Evolutionary conservation across 1,139 yeast species (phyloP).

Genomic region (Meyerozyma elateridarum): DNA sequence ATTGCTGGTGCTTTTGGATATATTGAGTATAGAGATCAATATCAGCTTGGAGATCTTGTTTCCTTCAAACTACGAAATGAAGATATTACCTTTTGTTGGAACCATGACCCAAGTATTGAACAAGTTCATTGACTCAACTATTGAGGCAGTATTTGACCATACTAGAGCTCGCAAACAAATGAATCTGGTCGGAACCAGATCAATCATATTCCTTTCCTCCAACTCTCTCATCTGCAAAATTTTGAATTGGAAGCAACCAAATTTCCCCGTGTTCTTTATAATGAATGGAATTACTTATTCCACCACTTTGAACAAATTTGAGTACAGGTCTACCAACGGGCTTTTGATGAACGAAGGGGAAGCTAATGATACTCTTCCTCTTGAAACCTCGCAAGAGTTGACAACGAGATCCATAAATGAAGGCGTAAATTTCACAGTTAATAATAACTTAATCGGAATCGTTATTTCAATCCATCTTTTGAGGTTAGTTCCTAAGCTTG

Average conservation of each 20-base stretch:
- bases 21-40: slow-evolving; percentile 55
- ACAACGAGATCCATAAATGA: slow-evolving; percentile 44
- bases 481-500: slow-evolving; percentile 68
- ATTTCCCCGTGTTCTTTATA: slow-evolving; percentile 86
- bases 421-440: slow-evolving; percentile 63
- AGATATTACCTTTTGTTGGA: slow-evolving; percentile 49
- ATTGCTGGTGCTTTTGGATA: slow-evolving; percentile 52
- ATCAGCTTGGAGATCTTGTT: slow-evolving; percentile 75
- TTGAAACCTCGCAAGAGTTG: slow-evolving; percentile 32
- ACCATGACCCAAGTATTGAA: slow-evolving; percentile 51
- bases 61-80: slow-evolving; percentile 69
- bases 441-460: slow-evolving; percentile 80
- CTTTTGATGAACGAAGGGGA: slow-evolving; percentile 26
- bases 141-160: slow-evolving; percentile 72
- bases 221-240: slow-evolving; percentile 88
- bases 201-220: slow-evolving; percentile 77
- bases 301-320: slow-evolving; percentile 23
- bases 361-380: slow-evolving; percentile 11
- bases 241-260: slow-evolving; percentile 97
- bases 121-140: slow-evolving; percentile 66
- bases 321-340: slow-evolving; percentile 42
- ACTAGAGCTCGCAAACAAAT: slow-evolving; percentile 50
- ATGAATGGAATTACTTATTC: slow-evolving; percentile 61
- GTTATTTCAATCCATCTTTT: slow-evolving; percentile 71
- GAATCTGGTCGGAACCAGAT: slow-evolving; percentile 33